phyloP scores from a whole-genome alignment of 75 land plant genomes.

The Selaginella moellendorffii region DNA sequence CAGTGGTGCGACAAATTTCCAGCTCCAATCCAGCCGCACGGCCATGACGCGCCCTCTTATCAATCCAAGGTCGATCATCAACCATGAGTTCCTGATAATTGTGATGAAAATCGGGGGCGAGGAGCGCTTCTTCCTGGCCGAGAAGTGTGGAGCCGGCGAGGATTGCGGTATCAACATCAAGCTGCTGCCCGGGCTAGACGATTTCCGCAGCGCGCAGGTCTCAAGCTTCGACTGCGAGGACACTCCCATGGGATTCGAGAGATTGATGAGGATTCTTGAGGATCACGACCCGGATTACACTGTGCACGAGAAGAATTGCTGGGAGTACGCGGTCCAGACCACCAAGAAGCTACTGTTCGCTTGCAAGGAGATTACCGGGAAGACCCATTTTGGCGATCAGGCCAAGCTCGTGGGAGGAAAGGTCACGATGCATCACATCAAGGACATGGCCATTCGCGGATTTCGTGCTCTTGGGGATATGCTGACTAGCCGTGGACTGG shows the following conservation, averaged over 20 bases:
- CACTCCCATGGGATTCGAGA: not conserved
- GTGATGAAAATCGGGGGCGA: not conserved
- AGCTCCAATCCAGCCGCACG: not conserved
- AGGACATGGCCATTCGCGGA: not conserved
- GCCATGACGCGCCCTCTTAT: too few species aligned
- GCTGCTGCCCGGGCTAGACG: not conserved
- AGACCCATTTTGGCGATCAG: not conserved
- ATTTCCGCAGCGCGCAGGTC: not conserved
- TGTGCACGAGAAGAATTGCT: not conserved
- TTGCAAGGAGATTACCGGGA: not conserved
- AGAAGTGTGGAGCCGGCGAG: not conserved
- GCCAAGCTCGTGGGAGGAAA: not conserved
- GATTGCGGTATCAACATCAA: not conserved
- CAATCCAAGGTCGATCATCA: not conserved
- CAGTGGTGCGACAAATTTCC: not conserved
- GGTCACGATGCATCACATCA: not conserved
- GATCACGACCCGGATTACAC: not conserved
- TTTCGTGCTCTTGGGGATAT: not conserved
- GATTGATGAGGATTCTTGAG: not conserved
- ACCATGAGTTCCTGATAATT: not conserved
- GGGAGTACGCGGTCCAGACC: not conserved
- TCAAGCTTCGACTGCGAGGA: not conserved
- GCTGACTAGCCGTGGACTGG: too few species aligned
- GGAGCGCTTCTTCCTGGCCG: not conserved
- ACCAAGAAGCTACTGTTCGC: not conserved